phyloP scores from a whole-genome alignment of 768 basidiomycete genomes.

The Tulasnella sp. region DNA sequence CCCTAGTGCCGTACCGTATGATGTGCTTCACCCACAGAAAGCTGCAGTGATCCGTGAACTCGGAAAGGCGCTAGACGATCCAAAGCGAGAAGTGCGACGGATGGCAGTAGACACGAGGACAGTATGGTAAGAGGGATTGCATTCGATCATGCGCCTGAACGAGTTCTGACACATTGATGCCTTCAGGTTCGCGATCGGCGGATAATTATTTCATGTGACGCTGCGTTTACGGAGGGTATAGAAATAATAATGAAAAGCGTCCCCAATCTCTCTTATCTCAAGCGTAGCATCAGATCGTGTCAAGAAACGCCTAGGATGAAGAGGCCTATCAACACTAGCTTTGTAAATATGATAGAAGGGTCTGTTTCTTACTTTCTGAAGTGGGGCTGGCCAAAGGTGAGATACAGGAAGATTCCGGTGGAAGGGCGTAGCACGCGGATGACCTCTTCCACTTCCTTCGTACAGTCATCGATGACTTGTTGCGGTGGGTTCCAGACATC shows the following conservation, averaged over 20 bases:
- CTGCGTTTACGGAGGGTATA: slow-evolving; percentile 43
- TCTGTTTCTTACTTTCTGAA: slow-evolving; percentile 37
- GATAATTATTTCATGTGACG: neutral
- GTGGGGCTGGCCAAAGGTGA: slow-evolving; percentile 86
- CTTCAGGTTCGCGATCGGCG: neutral
- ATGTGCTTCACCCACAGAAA: slow-evolving; percentile 73
- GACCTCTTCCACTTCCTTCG: slow-evolving; percentile 63
- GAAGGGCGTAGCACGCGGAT: slow-evolving; percentile 57
- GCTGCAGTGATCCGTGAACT: slow-evolving; percentile 60
- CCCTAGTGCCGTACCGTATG: slow-evolving; percentile 69
- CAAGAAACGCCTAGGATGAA: slow-evolving; percentile 40
- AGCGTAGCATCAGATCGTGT: slow-evolving; percentile 44
- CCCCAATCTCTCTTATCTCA: slow-evolving; percentile 60
- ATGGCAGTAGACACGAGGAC: slow-evolving; percentile 78
- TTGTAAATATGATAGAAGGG: neutral
- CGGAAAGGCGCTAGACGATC: slow-evolving; percentile 73
- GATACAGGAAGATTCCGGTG: slow-evolving; percentile 56
- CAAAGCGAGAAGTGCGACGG: slow-evolving; percentile 68
- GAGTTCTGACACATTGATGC: neutral
- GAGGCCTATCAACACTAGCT: neutral
- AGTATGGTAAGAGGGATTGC: neutral
- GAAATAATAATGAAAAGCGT: slow-evolving; percentile 74
- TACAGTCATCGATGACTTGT: slow-evolving; percentile 58
- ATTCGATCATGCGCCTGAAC: neutral
- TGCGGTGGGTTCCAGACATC: slow-evolving; percentile 80